phyloP scores from a whole-genome alignment of 2,329 filamentous ascomycete genomes.

The Talaromyces pinophilus region DNA sequence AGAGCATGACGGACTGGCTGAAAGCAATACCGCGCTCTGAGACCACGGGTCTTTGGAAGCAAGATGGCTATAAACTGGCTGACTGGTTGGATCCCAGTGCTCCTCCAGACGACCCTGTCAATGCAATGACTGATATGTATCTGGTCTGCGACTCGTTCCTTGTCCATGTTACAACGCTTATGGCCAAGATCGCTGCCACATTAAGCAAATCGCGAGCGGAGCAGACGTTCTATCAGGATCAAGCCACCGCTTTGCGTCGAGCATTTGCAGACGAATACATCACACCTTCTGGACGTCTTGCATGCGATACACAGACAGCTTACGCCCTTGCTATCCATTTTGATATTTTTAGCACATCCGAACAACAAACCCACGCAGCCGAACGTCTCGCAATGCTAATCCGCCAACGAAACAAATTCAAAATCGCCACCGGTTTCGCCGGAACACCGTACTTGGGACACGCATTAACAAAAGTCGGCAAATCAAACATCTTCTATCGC shows the following conservation, averaged over 20 bases:
- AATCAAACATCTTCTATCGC: constrained; percentile 36
- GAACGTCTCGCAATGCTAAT: constrained; percentile 26
- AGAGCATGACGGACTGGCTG: constrained; percentile 41
- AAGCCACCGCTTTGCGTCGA: constrained; percentile 24
- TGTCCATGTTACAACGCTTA: constrained; percentile 34
- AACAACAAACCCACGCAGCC: constrained; percentile 14
- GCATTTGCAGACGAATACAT: constrained; percentile 34
- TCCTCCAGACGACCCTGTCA: constrained; percentile 34
- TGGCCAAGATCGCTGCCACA: constrained; percentile 31
- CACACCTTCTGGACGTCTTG: constrained; percentile 29
- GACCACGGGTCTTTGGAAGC: constrained; percentile 22
- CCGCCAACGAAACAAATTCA: constrained; percentile 29
- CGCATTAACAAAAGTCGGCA: constrained; percentile 30
- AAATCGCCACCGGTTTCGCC: constrained; percentile 36
- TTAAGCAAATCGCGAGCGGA: constrained; percentile 11
- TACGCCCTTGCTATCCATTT: constrained; percentile 34
- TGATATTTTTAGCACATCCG: constrained; percentile 25
- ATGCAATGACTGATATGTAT: constrained; percentile 32
- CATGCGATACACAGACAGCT: constrained; percentile 35
- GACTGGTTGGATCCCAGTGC: constrained; percentile 45
- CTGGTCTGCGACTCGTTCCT: constrained; percentile 40
- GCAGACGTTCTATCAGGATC: constrained; percentile 10
- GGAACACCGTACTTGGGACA: constrained; percentile 33
- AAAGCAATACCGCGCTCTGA: constrained; percentile 32
- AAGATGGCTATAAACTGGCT: constrained; percentile 31